Evolutionary conservation across 2,329 filamentous ascomycete species (phyloP), one percentile per base, ranked within the genome.

Genomic region (Penicillium polonicum): DNA sequence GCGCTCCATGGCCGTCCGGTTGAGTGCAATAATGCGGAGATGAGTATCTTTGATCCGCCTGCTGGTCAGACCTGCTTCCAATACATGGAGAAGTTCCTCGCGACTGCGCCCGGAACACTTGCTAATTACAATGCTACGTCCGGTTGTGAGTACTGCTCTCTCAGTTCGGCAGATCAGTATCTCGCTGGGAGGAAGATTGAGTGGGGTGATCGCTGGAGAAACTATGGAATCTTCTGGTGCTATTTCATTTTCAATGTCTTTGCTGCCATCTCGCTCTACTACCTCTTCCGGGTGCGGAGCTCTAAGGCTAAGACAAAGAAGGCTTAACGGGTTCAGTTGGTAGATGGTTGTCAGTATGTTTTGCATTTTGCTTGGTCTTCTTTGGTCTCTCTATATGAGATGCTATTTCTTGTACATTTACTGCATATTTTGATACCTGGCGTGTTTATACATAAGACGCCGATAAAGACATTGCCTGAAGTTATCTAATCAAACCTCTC

Each of bases 1-100:
- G 89, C 84, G 3, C 77, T 95, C 2, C 88, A 88, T 31, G 86
- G 89, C 66, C 85, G 83, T 0, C 50, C 76, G 0, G 85, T 92
- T 19, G 63, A 70, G 0, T 96, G 91, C 73, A 85, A 88, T 0
- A 62, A 72, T 7, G 89, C 88, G 67, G 91, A 96, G 70, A 82
- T 83, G 57, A 76, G 90, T n/a, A 68, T 74, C 31, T 87, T 96
- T 68, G 69, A 82, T 5, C 86, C 90, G 0, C 79, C 82, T 0
- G 55, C 71, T 1, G 79, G 80, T 29, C 60, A 77, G 66, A 88
- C 81, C 0, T 92, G 89, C 66, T 66, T 56, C 0, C 66, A 82
- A 10, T 92, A 88, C 67, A 71, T 90, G 64, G 45, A 55, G 0
- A n/a, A 65, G 0, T 88, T 83, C 62, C 81, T 85, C 1, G 23